phyloP scores from a whole-genome alignment of 345 rosid genomes.

The Eucalyptus brandiana region DNA sequence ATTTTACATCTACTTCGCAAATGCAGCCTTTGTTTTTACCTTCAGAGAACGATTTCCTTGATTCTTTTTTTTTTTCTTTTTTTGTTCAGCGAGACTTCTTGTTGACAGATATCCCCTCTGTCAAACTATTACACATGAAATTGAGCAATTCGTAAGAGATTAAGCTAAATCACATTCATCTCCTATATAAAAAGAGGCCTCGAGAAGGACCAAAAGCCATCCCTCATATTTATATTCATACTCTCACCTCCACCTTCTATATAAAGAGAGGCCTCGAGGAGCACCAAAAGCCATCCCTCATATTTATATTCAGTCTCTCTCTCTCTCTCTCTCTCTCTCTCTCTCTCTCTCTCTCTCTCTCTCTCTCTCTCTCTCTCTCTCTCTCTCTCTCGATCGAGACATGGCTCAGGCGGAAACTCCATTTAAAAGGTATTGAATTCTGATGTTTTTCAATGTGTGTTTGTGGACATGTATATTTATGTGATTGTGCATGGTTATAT shows the following conservation, averaged over 20 bases:
- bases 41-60: background rate
- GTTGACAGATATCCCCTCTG: background rate
- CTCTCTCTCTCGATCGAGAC: background rate
- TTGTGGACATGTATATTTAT: too few species aligned
- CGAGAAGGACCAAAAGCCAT: background rate
- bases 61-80: too few species aligned
- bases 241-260: background rate
- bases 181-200: background rate
- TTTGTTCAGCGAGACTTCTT: background rate
- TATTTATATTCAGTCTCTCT: too few species aligned
- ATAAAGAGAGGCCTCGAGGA: too few species aligned
- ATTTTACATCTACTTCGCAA: background rate
- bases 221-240: background rate
- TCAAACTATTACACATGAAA: background rate
- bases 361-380: too few species aligned
- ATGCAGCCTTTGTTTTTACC: background rate
- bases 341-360: background rate
- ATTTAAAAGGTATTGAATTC: background rate
- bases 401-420: background rate
- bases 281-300: too few species aligned
- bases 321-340: background rate
- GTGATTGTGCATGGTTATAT: too few species aligned
- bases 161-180: background rate
- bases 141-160: background rate
- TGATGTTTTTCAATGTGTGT: too few species aligned